Evolutionary conservation across 148 eudicot genomes (phyloP), one percentile per base, ranked within the genome.

Genomic region (Rhododendron griersonianum): DNA sequence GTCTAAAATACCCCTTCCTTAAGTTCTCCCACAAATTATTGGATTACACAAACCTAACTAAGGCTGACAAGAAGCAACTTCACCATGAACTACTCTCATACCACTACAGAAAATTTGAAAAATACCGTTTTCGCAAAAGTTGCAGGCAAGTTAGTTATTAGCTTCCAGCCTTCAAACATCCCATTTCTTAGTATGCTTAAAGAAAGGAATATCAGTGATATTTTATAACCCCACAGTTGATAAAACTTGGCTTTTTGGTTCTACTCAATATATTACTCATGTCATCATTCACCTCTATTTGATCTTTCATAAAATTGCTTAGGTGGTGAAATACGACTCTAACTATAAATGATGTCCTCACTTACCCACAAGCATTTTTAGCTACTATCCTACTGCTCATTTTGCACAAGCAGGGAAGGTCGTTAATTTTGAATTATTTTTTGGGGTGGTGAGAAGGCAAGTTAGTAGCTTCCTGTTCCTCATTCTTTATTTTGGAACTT

Each of bases 31-130:
- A 21, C 3, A 37, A 4, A 30, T 15, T 33, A 55, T 53, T 53
- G 61, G 83, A 33, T 81, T n/a, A 53, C 37, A 53, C 67, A 53
- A 25, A 61, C 59, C 59, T 81, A 33, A 21, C 48, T 61, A 11
- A 82, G 35, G 11, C 61, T 81, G 82, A 80, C 39, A 25, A 48
- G 37, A 25, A 80, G 82, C 59, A 48, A 48, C 61, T 80, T 80
- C 82, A 80, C 37, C 39, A 28, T 30, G 39, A 48, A 25, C 59
- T 80, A 80, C 82, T 48, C 37, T 47, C 19, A n/a, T 10, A 25
- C 82, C 13, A 21, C 25, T 1, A 23, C 81, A 78, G 51, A 25
- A 78, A 78, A 78, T 35, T 39, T 76, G 78, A 13, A 50, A 47
- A 11, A 41, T 41, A 44, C 7, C 21, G 0, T 39, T 78, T 78